A percentile compares a stretch with the other conserved stretches of the same genome.
Conservation (phyloP, 2,329 filamentous ascomycete genomes). For the Exophiala sp. region DNA sequence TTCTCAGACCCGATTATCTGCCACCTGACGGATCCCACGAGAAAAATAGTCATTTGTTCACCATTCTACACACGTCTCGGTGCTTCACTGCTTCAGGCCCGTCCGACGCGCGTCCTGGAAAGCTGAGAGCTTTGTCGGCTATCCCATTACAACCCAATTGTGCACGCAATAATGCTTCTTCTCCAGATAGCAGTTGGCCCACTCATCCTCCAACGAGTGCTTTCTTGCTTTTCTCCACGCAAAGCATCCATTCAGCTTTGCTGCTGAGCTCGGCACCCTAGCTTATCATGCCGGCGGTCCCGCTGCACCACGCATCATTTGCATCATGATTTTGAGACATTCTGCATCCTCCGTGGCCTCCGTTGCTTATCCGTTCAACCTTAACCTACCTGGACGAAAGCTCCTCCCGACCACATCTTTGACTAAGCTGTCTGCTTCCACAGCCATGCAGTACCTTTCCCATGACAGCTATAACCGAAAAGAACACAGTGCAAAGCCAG, state of each 20-base stretch:
- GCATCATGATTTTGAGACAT: conserved; percentile 27
- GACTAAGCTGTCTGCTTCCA: background rate
- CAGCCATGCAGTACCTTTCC: too few relatives aligned
- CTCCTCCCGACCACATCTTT: background rate
- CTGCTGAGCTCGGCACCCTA: background rate
- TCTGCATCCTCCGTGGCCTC: conserved; percentile 9
- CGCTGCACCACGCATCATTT: conserved; percentile 7
- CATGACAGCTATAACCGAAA: too few relatives aligned
- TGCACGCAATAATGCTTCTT: background rate
- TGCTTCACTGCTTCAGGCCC: background rate
- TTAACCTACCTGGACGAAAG: conserved; percentile 7
- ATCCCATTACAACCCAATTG: too few relatives aligned
- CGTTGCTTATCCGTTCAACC: conserved; percentile 15
- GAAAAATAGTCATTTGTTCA: background rate
- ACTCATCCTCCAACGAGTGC: conserved; percentile 9
- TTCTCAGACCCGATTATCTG: conserved; percentile 2
- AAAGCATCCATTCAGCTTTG: conserved; percentile 1
- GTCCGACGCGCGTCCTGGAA: background rate
- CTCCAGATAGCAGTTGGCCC: conserved; percentile 10
- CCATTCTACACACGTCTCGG: background rate
- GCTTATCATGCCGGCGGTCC: conserved; percentile 21
- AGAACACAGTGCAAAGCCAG: too few relatives aligned
- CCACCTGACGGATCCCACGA: background rate
- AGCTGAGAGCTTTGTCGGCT: background rate
- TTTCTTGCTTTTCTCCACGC: background rate